Base-by-base conservation (phyloP, 768 basidiomycete genomes). In the Rossbeevera mucosa region DNA sequence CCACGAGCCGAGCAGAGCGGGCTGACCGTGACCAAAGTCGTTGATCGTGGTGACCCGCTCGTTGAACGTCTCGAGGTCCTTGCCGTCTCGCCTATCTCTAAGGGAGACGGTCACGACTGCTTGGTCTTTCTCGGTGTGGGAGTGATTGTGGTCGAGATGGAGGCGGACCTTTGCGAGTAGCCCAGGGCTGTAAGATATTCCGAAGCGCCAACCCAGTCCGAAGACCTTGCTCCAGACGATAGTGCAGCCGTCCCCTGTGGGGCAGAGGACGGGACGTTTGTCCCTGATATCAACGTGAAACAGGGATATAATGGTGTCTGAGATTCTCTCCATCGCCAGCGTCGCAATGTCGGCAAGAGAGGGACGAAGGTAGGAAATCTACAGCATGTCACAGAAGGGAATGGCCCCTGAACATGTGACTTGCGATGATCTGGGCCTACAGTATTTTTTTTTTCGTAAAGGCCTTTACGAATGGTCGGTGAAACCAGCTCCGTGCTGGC, bases 161-260 rank as follows among this genome's bases (percentile, higher is more conserved):
- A 68, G 5, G 26, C 54, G 53, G 44, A 68, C 50, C 44, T 52
- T 64, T 29, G 61, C 42, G 44, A 66, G 64, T 61, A 66, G 64
- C 30, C 45, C 64, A 0, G 24, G 29, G 5, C 51, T 58, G 62
- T 51, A 56, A 1, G 67, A 38, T 21, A 66, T 48, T 5, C 65
- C 65, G 5, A 66, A 48, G 2, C 65, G 67, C 67, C 64, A 66
- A 3, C 65, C 65, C 7, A 66, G 6, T 0, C 65, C 65, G 43
- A 66, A 69, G 13, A 41, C 42, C n/a, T 62, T 60, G 53, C 62
- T 58, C 65, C 67, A 66, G 33, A 57, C 47, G 36, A 45, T 52
- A 16, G 54, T 3, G 13, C n/a, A n/a, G n/a, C 41, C 20, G 18
- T 57, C 54, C 0, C 25, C 22, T 1, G 53, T 31, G 3, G 56